Evolutionary conservation across 176 grass and related monocot species (phyloP), one percentile per base, ranked within the genome.

Genomic region (Phragmites australis): DNA sequence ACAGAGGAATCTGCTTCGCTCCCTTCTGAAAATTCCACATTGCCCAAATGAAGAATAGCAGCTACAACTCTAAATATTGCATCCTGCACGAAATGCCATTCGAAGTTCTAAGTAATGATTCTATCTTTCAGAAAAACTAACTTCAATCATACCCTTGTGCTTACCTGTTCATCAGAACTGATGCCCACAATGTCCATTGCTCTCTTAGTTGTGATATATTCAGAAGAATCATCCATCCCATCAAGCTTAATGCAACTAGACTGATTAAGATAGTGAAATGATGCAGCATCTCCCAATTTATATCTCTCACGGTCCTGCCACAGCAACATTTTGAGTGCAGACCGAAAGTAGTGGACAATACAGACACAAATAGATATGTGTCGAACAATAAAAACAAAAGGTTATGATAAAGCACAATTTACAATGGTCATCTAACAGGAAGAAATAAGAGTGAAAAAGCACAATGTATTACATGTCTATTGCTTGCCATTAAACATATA

Each of bases 1-100:
- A 86, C 78, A 89, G 88, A 98, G 81, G 96, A 91, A 91, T 98
- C 96, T 42, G 29, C 71, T 88, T 98, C 92, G 10, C 75, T 88
- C 78, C 96, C 96, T 81, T 98, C 96, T 16, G 83, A 65, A 92
- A 98, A 98, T 77, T 93, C 90, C 65, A 98, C 78, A 84, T 98
- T 98, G 16, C 96, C 96, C 72, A 98, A 70, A 85, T 98, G 96
- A 89, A 98, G 96, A 91, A 98, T 98, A 68, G 96, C 96, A 89
- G 96, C 96, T 29, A 98, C 90, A 39, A 94, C 96, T 80, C 84
- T 87, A 61, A 98, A 98, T 93, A 98, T 98, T 81, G 88, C 88
- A 84, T 93, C 92, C 96, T 97, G 70, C 30, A 82, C 29, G 27
- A 65, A 71, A 77, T 65, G 67, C 39, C 62, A 83, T 34, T 4